Conservation (phyloP, 139 green algal genomes). For the Coccomyxa sp. region DNA sequence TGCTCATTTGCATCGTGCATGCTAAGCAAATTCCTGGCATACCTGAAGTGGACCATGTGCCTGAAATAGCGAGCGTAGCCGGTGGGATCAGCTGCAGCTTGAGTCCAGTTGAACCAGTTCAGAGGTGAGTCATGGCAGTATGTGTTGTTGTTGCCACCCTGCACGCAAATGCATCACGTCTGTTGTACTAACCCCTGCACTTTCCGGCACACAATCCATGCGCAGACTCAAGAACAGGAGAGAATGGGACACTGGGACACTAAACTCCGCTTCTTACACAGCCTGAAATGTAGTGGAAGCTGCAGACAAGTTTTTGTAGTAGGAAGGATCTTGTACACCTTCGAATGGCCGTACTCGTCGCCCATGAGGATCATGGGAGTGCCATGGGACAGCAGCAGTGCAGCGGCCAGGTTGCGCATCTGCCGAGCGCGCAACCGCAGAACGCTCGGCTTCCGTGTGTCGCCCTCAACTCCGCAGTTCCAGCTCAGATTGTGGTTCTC, state of each 20-base stretch:
- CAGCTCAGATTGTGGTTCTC: conserved; percentile 95
- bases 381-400: conserved; percentile 85
- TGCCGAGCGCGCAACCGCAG: conserved; percentile 54
- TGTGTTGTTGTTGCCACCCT: conserved; percentile 97
- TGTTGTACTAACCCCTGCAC: too few relatives aligned
- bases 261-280: too few relatives aligned
- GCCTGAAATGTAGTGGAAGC: too few relatives aligned
- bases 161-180: background rate
- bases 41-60: conserved; percentile 58
- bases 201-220: too few relatives aligned
- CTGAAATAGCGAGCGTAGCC: conserved; percentile 76
- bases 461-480: conserved; percentile 96
- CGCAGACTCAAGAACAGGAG: too few relatives aligned
- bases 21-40: background rate
- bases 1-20: background rate
- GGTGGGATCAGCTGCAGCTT: conserved; percentile 41
- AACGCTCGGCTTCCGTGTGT: conserved; percentile 43
- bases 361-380: conserved; percentile 97
- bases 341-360: conserved; percentile 90
- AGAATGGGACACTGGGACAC: too few relatives aligned
- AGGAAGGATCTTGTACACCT: background rate
- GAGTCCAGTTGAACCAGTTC: conserved; percentile 87
- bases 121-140: conserved; percentile 94
- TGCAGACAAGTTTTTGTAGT: too few relatives aligned
- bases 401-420: conserved; percentile 83